Percentiles rank a stretch among this genome's conserved stretches.
These are phyloP conservation scores for Trichophyton schoenleinii DNA, from an alignment of 2,329 filamentous ascomycete genomes.

Conservation along the genomic window DNA sequence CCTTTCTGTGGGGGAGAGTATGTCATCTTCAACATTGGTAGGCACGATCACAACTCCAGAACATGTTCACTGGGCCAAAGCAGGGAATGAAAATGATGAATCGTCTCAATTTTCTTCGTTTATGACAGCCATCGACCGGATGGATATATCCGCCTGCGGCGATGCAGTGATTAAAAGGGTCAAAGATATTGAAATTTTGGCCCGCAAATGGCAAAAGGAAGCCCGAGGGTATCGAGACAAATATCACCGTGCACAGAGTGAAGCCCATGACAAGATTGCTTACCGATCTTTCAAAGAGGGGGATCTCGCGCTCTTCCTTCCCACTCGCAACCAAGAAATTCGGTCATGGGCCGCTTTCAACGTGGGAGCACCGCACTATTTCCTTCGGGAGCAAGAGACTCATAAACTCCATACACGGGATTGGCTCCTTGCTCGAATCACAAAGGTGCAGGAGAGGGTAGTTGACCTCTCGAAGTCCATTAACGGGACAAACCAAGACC, in stretches of 20 bases:
- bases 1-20: conserved; percentile 24
- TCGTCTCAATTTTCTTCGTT: conserved; percentile 62
- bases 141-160: conserved; percentile 72
- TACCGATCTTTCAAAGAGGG: conserved; percentile 94
- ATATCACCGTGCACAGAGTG: conserved; percentile 64
- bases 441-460: conserved; percentile 79
- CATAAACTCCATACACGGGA: conserved; percentile 76
- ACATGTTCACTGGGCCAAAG: conserved; percentile 70
- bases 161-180: conserved; percentile 80
- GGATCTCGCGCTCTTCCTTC: conserved; percentile 84
- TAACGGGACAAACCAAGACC: conserved; percentile 39
- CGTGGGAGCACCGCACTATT: conserved; percentile 92
- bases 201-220: conserved; percentile 86
- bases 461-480: conserved; percentile 81
- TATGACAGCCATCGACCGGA: conserved; percentile 58
- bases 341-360: conserved; percentile 98
- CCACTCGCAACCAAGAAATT: conserved; percentile 85
- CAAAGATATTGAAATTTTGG: conserved; percentile 85
- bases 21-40: conserved; percentile 24
- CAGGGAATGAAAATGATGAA: conserved; percentile 50
- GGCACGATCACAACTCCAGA: conserved; percentile 49
- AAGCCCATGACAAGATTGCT: conserved; percentile 90
- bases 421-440: conserved; percentile 92
- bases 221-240: conserved; percentile 77
- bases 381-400: conserved; percentile 80